Evolutionary conservation across 148 eudicot species (phyloP).

Genomic region (Selenicereus undatus): DNA sequence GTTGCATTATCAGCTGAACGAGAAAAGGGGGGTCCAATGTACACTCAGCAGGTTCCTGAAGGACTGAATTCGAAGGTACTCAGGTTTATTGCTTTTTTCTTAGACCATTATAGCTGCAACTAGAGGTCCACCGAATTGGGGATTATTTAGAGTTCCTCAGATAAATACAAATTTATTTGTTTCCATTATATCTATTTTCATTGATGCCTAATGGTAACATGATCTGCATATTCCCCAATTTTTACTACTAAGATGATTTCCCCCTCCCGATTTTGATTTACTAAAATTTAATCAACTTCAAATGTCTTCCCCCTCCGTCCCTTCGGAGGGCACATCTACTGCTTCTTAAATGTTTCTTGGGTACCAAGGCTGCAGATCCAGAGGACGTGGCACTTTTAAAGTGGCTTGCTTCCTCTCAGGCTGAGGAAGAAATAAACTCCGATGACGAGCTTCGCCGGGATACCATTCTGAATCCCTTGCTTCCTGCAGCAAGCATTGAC

Average conservation of each 20-base stretch:
- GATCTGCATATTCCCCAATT: neutral
- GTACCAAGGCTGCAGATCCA: constrained; percentile 49
- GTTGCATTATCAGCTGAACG: constrained; percentile 16
- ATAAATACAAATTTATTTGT: neutral
- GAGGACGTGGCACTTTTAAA: constrained; percentile 74
- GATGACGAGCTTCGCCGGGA: constrained; percentile 80
- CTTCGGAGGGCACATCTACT: neutral
- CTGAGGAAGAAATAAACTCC: constrained; percentile 80
- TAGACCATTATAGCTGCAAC: neutral
- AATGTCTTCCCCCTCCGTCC: neutral
- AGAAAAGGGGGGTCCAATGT: constrained; percentile 14
- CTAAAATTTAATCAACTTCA: neutral
- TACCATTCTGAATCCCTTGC: constrained; percentile 64
- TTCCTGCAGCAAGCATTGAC: constrained; percentile 61
- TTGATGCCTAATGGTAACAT: neutral
- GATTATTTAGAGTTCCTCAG: neutral
- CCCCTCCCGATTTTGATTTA: neutral
- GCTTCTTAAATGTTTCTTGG: constrained; percentile 4
- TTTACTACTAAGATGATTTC: neutral
- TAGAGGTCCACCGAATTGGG: neutral
- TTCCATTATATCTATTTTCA: neutral
- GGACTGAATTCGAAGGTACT: constrained; percentile 47
- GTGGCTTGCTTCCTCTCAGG: constrained; percentile 98
- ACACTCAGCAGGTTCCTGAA: constrained; percentile 20
- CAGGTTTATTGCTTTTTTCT: neutral